Percentiles rank a stretch among this genome's conserved stretches.
Conservation (phyloP, 169 alveolate species). For the Plasmodium malariae region DNA sequence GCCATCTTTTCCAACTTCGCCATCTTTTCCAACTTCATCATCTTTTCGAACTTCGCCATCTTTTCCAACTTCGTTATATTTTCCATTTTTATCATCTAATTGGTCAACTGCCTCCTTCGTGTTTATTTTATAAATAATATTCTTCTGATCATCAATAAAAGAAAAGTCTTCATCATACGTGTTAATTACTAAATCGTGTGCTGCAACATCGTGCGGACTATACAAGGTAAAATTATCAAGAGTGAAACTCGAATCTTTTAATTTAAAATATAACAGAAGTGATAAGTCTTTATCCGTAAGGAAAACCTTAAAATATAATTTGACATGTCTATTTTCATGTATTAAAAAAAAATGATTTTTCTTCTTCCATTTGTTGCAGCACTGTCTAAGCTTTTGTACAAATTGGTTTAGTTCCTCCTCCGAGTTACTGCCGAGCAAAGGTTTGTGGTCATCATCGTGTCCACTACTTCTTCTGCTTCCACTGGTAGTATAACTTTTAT, state of each 20-base stretch:
- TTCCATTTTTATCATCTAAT: background rate
- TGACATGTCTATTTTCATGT: slow-evolving; percentile 13
- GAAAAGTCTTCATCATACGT: background rate
- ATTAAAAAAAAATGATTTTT: slow-evolving; percentile 1
- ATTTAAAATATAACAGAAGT: slow-evolving; percentile 5
- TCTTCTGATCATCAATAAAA: slow-evolving; percentile 2
- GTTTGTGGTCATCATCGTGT: background rate
- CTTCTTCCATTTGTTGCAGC: background rate
- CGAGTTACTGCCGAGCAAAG: background rate
- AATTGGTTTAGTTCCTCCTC: background rate
- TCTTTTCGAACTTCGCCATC: background rate
- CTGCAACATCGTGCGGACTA: slow-evolving; percentile 4
- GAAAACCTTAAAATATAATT: slow-evolving; percentile 26
- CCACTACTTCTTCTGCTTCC: background rate
- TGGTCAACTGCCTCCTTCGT: background rate
- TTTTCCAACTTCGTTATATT: too few species aligned
- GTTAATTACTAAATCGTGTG: background rate
- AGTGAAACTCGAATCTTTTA: background rate
- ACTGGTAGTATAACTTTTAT: too few species aligned
- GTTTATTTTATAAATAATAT: background rate
- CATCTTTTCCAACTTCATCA: background rate
- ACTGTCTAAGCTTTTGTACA: background rate
- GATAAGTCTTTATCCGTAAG: background rate
- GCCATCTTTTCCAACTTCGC: background rate
- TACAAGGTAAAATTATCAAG: background rate